Conservation (phyloP, 768 basidiomycete genomes). For the Lactarius sanguifluus region DNA sequence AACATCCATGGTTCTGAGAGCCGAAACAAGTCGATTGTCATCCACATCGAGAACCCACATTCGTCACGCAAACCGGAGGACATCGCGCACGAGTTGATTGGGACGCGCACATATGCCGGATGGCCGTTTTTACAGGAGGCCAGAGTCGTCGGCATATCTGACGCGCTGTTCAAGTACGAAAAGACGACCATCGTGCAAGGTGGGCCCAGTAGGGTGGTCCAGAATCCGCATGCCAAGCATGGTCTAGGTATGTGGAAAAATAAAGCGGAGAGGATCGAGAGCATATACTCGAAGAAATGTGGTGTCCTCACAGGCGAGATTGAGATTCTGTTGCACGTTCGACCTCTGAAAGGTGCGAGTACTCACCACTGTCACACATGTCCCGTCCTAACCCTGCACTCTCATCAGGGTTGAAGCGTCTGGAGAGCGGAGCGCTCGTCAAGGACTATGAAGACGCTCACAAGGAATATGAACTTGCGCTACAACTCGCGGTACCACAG, state of each 20-base stretch:
- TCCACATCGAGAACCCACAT: conserved; percentile 76
- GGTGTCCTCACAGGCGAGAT: conserved; percentile 84
- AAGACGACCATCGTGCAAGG: conserved; percentile 55
- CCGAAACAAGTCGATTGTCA: conserved; percentile 90
- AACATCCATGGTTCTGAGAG: conserved; percentile 92
- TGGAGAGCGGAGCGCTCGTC: conserved; percentile 87
- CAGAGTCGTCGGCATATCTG: conserved; percentile 80
- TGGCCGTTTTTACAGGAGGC: conserved; percentile 99
- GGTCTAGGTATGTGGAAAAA: conserved; percentile 74
- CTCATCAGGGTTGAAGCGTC: conserved; percentile 73
- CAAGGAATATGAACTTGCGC: conserved; percentile 81
- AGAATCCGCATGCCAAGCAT: conserved; percentile 70
- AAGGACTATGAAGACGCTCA: conserved; percentile 89
- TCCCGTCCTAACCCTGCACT: background rate
- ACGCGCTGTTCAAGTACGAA: conserved; percentile 85
- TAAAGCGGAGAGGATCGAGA: conserved; percentile 80
- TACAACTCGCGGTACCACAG: conserved; percentile 80
- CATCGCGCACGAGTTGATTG: conserved; percentile 72
- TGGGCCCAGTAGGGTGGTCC: conserved; percentile 54
- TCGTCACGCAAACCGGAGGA: conserved; percentile 68
- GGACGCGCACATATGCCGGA: conserved; percentile 71
- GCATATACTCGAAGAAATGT: conserved; percentile 82
- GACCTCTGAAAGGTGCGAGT: conserved; percentile 78
- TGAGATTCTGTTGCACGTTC: conserved; percentile 82
- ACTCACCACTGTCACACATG: background rate